A percentile compares a stretch with the other conserved stretches of the same genome.
phyloP scores from a whole-genome alignment of 2,329 filamentous ascomycete species.

The Hymenoscyphus fructigenus region DNA sequence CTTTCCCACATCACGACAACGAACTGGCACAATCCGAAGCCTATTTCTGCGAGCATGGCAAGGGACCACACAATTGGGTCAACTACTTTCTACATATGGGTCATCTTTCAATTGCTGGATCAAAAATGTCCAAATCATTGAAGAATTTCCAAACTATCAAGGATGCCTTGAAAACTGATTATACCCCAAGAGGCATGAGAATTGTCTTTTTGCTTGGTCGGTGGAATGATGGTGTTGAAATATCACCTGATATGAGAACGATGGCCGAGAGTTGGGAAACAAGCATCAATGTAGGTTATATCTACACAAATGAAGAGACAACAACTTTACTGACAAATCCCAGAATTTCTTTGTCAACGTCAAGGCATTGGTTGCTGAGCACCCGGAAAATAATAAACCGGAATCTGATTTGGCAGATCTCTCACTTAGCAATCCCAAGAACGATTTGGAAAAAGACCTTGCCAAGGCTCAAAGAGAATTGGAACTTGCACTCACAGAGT shows the following conservation, averaged over 20 bases:
- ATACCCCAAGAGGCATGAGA: slow-evolving; percentile 76
- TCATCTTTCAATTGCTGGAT: slow-evolving; percentile 82
- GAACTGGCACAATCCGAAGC: slow-evolving; percentile 88
- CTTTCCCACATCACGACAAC: slow-evolving; percentile 91
- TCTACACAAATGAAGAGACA: background rate
- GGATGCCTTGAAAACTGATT: slow-evolving; percentile 69
- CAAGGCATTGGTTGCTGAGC: slow-evolving; percentile 53
- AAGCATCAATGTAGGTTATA: slow-evolving; percentile 59
- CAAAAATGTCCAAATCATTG: slow-evolving; percentile 93
- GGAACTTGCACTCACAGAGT: slow-evolving; percentile 68
- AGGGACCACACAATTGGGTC: slow-evolving; percentile 71
- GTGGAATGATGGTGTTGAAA: slow-evolving; percentile 91
- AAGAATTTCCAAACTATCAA: slow-evolving; percentile 97
- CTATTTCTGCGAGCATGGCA: slow-evolving; percentile 55
- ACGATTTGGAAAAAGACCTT: slow-evolving; percentile 8
- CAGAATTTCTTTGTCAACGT: slow-evolving; percentile 60
- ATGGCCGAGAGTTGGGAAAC: slow-evolving; percentile 78
- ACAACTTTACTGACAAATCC: slow-evolving; percentile 11
- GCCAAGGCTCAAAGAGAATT: slow-evolving; percentile 53
- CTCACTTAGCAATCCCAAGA: background rate
- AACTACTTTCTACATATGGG: slow-evolving; percentile 98
- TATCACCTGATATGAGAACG: slow-evolving; percentile 77
- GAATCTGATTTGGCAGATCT: background rate
- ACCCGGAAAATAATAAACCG: background rate
- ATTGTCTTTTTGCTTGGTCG: slow-evolving; percentile 84